Evolutionary conservation across 2,329 filamentous ascomycete genomes (phyloP).

Genomic region (Phoma sp.): DNA sequence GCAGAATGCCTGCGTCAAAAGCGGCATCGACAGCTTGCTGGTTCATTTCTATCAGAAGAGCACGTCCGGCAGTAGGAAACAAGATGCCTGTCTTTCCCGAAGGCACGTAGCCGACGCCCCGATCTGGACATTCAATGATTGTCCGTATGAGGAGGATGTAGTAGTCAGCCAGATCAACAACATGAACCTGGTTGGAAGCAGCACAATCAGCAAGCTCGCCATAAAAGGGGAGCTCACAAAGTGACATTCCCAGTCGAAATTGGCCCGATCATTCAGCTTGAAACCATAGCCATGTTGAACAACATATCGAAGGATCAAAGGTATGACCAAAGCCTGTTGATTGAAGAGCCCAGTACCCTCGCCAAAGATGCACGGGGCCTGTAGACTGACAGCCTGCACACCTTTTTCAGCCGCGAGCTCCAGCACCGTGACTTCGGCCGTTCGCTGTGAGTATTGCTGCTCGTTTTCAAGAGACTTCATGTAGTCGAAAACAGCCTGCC

Average conservation of each 20-base stretch:
- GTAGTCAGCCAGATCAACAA: slow-evolving; percentile 23
- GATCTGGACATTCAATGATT: slow-evolving; percentile 24
- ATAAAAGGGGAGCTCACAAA: neutral
- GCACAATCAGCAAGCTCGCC: neutral
- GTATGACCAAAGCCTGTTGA: slow-evolving; percentile 20
- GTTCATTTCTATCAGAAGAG: slow-evolving; percentile 22
- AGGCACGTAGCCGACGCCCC: slow-evolving; percentile 20
- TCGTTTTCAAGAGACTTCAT: slow-evolving; percentile 13
- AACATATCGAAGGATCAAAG: slow-evolving; percentile 19
- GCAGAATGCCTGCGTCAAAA: slow-evolving; percentile 22
- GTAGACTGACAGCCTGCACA: slow-evolving; percentile 23
- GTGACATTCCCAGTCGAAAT: slow-evolving; percentile 24
- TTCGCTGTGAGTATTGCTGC: slow-evolving; percentile 22
- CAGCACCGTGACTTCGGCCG: slow-evolving; percentile 19
- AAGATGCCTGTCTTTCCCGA: slow-evolving; percentile 22
- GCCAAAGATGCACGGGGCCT: slow-evolving; percentile 26
- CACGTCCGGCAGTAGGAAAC: slow-evolving; percentile 20
- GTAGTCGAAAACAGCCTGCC: slow-evolving; percentile 14
- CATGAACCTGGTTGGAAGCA: slow-evolving; percentile 4
- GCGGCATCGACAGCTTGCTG: slow-evolving; percentile 20
- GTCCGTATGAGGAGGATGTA: slow-evolving; percentile 20
- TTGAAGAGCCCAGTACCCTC: slow-evolving; percentile 26
- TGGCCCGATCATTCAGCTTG: slow-evolving; percentile 26
- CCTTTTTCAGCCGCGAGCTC: slow-evolving; percentile 14
- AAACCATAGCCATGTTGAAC: slow-evolving; percentile 26